Percentiles rank a stretch among this genome's conserved stretches.
Conservation (phyloP, 2,329 filamentous ascomycete genomes). For the Cytospora schulzeri region DNA sequence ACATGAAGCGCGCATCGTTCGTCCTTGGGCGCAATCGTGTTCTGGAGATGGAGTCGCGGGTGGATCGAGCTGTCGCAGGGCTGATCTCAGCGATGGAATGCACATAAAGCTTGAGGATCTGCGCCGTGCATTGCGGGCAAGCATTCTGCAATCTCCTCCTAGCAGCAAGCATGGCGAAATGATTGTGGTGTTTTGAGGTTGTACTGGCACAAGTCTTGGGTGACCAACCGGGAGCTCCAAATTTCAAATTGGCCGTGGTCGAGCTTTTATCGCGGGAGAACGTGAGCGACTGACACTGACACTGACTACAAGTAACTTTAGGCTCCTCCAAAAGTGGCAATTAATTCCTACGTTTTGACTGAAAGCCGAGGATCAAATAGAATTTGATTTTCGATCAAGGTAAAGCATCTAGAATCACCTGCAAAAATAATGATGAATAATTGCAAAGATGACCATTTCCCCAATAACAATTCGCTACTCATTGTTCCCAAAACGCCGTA, state of each 20-base stretch:
- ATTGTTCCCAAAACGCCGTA: slow-evolving; percentile 24
- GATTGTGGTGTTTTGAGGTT: slow-evolving; percentile 8
- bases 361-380: neutral
- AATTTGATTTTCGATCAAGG: neutral
- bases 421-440: neutral
- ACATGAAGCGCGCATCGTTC: slow-evolving; percentile 22
- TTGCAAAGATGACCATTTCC: neutral
- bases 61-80: slow-evolving; percentile 18
- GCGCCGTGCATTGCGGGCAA: slow-evolving; percentile 43
- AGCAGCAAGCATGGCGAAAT: slow-evolving; percentile 41
- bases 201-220: neutral
- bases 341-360: neutral
- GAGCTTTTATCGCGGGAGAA: slow-evolving; percentile 19
- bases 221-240: slow-evolving; percentile 26
- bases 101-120: slow-evolving; percentile 41
- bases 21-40: slow-evolving; percentile 10
- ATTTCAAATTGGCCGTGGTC: slow-evolving; percentile 23
- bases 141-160: slow-evolving; percentile 39
- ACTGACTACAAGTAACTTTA: slow-evolving; percentile 2
- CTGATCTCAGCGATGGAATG: slow-evolving; percentile 36
- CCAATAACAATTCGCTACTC: slow-evolving; percentile 5
- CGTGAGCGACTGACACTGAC: slow-evolving; percentile 2
- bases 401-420: neutral
- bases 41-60: slow-evolving; percentile 13
- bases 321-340: slow-evolving; percentile 7